A percentile compares a stretch with the other conserved stretches of the same genome.
phyloP scores from a whole-genome alignment of 164 flowering plant genomes.

The Chloranthus sessilifolius region DNA sequence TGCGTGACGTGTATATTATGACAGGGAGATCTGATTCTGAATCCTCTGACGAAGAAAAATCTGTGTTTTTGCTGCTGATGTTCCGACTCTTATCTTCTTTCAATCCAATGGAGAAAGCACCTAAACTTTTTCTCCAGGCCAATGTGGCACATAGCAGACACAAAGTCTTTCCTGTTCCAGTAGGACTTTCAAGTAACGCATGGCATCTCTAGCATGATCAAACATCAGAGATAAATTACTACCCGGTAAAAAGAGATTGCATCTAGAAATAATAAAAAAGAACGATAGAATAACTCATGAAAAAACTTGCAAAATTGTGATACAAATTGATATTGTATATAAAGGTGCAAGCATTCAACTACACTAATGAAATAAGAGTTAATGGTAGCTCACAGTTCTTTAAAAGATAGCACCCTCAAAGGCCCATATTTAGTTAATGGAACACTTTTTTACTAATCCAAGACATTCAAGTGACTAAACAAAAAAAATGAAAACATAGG shows the following conservation, averaged over 20 bases:
- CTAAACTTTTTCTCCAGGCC: slow-evolving; percentile 94
- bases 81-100: slow-evolving; percentile 17
- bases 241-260: not conserved
- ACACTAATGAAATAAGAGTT: not conserved
- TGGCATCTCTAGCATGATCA: slow-evolving; percentile 54
- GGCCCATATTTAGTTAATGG: too few relatives aligned
- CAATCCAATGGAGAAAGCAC: slow-evolving; percentile 51
- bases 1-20: slow-evolving; percentile 79
- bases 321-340: not conserved
- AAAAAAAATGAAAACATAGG: too few relatives aligned
- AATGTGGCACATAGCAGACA: slow-evolving; percentile 95
- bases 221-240: not conserved
- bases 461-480: too few relatives aligned
- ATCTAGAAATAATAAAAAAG: not conserved
- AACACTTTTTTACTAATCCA: too few relatives aligned
- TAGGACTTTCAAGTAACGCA: slow-evolving; percentile 95
- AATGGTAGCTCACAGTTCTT: not conserved
- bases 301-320: not conserved
- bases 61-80: slow-evolving; percentile 14
- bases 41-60: slow-evolving; percentile 24
- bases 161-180: slow-evolving; percentile 95
- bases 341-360: not conserved
- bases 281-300: not conserved
- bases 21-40: slow-evolving; percentile 34
- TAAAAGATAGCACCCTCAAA: too few relatives aligned